Evolutionary conservation across 1,284 basidiomycete species (phyloP), one percentile per base, ranked within the genome.

Genomic region (Porphyrellus sp.): DNA sequence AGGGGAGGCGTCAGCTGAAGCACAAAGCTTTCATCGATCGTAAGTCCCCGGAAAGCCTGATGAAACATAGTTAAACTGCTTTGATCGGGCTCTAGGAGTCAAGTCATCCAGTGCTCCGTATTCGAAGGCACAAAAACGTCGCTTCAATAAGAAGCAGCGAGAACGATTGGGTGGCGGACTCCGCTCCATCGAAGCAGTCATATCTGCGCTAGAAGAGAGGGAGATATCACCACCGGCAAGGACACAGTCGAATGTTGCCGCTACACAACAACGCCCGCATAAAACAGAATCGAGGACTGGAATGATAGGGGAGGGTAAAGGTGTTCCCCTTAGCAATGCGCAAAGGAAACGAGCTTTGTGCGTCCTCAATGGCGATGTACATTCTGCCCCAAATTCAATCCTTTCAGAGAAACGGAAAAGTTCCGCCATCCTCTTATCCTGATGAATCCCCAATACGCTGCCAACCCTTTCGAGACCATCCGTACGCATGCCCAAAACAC

Each of bases 401-500:
- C 44, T 52, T 53, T 50, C 11, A 92, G 89, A 20, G 74, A 84
- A 65, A 62, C 77, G 53, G 90, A 93, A 64, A 78, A 77, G 42
- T 69, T 85, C 30, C 79, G 90, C 48, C 81, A 89, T 53, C 86
- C 88, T 8, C 72, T 86, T 54, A 85, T 93, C 40, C 73, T 89
- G 21, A 74, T 81, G 11, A 86, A 86, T 61, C 75, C 83, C 3
- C 77, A 81, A 25, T 93, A 85, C 63, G 68, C 80, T 8, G 71
- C 77, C 27, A 86, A 85, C 63, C 90, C 91, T 0, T 93, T 91
- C 67, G 75, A 83, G 59, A 85, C 88, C 2, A 86, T 93, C 60
- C 82, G 88, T 5, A 85, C 79, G 12, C 91, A 93, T 67, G 88
- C 86, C 1, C 77, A 86, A 66, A 93, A 92, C 65, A 90, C 89